phyloP scores from a whole-genome alignment of 2,329 filamentous ascomycete species.

The Pseudogymnoascus destructans region DNA sequence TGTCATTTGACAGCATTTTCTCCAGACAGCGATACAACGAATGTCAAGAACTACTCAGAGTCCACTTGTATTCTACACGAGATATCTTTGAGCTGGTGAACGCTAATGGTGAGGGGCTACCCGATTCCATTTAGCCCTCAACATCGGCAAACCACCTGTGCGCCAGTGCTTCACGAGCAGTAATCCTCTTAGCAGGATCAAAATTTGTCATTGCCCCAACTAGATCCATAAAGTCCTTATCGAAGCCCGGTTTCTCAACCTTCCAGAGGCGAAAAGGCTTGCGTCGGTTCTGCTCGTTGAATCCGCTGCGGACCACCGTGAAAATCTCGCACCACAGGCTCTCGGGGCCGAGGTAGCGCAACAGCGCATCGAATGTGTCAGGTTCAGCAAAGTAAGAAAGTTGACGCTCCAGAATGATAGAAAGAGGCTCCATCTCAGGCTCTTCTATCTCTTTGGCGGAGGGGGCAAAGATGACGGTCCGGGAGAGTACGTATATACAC shows the following conservation, averaged over 20 bases:
- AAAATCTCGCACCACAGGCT: slow-evolving; percentile 30
- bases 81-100: too few species aligned
- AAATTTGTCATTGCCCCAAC: slow-evolving; percentile 28
- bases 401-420: slow-evolving; percentile 31
- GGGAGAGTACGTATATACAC: background rate
- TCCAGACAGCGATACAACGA: too few species aligned
- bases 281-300: slow-evolving; percentile 29
- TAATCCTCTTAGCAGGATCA: slow-evolving; percentile 29
- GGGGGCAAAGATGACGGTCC: background rate
- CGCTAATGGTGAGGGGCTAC: too few species aligned
- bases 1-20: too few species aligned
- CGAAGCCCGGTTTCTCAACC: slow-evolving; percentile 28
- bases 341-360: slow-evolving; percentile 29
- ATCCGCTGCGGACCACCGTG: slow-evolving; percentile 27
- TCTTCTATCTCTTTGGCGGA: background rate
- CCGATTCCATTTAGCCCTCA: background rate
- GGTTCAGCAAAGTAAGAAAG: slow-evolving; percentile 35
- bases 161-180: slow-evolving; percentile 28
- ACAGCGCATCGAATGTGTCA: slow-evolving; percentile 29
- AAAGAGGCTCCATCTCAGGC: slow-evolving; percentile 11
- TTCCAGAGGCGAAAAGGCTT: slow-evolving; percentile 26
- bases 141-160: slow-evolving; percentile 16
- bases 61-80: too few species aligned
- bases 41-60: too few species aligned
- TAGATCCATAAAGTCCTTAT: slow-evolving; percentile 30